Evolutionary conservation across 306 rosid genomes (phyloP).

Genomic region (Quercus wislizeni): DNA sequence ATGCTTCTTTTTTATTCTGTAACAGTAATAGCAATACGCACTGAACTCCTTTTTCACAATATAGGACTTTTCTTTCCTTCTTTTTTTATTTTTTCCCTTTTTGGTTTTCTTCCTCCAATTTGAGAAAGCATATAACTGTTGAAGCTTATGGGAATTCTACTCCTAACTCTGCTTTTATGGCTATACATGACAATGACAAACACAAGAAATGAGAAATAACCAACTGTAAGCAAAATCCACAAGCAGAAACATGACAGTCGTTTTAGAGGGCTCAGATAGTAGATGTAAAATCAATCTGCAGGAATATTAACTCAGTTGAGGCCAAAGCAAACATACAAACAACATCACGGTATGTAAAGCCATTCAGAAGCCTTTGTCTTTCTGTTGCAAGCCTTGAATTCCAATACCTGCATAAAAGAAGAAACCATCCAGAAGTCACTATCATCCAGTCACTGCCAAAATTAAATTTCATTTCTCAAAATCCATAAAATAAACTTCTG

Average conservation of each 20-base stretch:
- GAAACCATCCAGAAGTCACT: constrained; percentile 10
- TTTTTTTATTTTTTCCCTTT: neutral
- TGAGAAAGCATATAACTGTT: neutral
- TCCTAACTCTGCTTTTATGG: neutral
- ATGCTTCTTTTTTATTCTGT: neutral
- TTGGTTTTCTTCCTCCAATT: neutral
- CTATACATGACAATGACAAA: neutral
- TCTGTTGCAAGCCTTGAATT: constrained; percentile 92
- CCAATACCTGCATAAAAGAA: constrained; percentile 71
- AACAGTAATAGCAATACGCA: neutral
- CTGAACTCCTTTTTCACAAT: neutral
- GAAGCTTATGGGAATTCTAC: neutral
- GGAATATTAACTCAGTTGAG: neutral
- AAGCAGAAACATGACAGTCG: neutral
- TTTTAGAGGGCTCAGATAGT: constrained; percentile 11
- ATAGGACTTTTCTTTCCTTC: neutral
- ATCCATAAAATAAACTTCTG: neutral
- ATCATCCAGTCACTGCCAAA: neutral
- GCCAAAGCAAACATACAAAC: constrained; percentile 56
- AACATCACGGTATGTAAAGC: constrained; percentile 68
- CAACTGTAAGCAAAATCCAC: constrained; percentile 18
- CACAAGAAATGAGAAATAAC: neutral
- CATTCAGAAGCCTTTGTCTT: constrained; percentile 73
- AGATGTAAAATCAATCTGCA: neutral
- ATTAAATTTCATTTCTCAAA: neutral